Conservation (phyloP, 192 early-diverging fungal species). For the Entomortierella beljakovae region DNA sequence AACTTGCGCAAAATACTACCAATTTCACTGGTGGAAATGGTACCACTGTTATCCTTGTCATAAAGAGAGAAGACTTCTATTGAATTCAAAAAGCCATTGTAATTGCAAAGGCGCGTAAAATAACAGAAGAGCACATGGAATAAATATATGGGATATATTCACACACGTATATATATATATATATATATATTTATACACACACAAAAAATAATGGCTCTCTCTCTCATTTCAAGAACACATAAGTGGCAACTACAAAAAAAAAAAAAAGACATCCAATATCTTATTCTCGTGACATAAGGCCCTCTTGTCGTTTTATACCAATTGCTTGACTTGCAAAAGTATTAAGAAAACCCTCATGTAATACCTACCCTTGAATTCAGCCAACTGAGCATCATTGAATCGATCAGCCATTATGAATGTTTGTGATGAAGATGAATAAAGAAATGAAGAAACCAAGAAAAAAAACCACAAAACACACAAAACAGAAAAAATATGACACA, state of each 20-base stretch:
- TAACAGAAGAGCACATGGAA: no score
- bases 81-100: no score
- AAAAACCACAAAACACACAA: background rate
- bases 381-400: slow-evolving; percentile 89
- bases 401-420: slow-evolving; percentile 74
- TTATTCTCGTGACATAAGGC: background rate
- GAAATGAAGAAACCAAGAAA: background rate
- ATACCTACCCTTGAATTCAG: slow-evolving; percentile 79
- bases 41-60: slow-evolving; percentile 93
- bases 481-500: no score
- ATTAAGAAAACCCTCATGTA: no score
- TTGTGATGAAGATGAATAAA: background rate
- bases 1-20: slow-evolving; percentile 92
- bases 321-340: no score
- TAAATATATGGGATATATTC: no score
- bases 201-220: no score
- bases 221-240: no score
- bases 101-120: no score
- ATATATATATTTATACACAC: no score
- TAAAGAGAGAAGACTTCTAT: slow-evolving; percentile 91
- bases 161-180: no score
- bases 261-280: background rate
- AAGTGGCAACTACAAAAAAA: no score
- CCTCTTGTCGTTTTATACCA: background rate
- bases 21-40: slow-evolving; percentile 91